Evolutionary conservation across 495 filamentous ascomycete species (phyloP).

Genomic region (Sporormia fimetaria): DNA sequence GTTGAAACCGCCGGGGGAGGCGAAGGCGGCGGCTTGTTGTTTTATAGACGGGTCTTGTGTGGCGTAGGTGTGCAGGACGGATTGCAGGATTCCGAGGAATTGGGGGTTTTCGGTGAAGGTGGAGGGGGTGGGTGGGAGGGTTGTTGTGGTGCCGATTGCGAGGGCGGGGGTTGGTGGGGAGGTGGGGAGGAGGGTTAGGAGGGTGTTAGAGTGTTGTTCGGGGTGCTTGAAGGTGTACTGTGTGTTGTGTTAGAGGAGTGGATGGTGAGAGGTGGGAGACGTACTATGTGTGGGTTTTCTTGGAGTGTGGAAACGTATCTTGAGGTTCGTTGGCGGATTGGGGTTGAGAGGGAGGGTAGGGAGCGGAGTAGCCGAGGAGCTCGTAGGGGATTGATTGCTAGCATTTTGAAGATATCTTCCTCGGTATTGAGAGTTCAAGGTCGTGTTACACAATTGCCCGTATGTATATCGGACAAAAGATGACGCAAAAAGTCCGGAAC

Average conservation of each 20-base stretch:
- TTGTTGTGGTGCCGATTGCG: conserved; percentile 62
- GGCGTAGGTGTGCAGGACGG: conserved; percentile 59
- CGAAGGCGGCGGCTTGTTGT: conserved; percentile 67
- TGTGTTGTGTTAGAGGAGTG: conserved; percentile 9
- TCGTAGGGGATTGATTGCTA: conserved; percentile 1
- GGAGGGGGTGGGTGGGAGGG: conserved; percentile 63
- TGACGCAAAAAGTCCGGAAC: too few species aligned
- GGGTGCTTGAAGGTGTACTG: conserved; percentile 63
- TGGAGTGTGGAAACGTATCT: conserved; percentile 41
- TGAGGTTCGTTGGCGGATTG: conserved; percentile 4
- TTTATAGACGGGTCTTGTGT: conserved; percentile 58
- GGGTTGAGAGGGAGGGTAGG: neutral
- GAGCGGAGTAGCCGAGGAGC: neutral
- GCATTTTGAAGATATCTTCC: conserved; percentile 1
- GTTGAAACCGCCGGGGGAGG: conserved; percentile 61
- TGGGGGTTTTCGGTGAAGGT: conserved; percentile 65
- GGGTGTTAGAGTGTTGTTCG: conserved; percentile 35
- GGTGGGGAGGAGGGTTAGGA: conserved; percentile 67
- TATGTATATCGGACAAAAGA: too few species aligned
- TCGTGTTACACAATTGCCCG: too few species aligned
- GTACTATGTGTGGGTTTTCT: conserved; percentile 44
- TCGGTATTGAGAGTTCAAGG: too few species aligned
- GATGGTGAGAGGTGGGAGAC: conserved; percentile 15
- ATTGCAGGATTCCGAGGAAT: conserved; percentile 65
- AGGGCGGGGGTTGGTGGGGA: conserved; percentile 55